Conservation (phyloP, 495 filamentous ascomycete genomes). For the Xylaria scruposa region DNA sequence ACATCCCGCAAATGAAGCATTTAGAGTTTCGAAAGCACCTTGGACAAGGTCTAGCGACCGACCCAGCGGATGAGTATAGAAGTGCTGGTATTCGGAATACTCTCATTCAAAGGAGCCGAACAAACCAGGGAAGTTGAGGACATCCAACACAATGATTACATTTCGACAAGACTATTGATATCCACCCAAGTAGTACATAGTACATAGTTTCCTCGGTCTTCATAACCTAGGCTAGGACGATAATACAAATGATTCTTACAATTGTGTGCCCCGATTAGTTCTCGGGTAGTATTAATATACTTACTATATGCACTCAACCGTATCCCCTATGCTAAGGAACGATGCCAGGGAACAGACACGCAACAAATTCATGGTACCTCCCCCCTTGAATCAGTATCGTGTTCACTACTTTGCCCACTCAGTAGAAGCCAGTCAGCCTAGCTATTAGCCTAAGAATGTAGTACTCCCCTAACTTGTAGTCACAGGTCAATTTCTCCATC, state of each 20-base stretch:
- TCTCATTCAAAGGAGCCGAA: not conserved
- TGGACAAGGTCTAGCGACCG: conserved; percentile 39
- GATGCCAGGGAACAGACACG: not conserved
- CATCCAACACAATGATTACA: not conserved
- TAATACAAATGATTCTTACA: not conserved
- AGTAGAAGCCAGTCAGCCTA: not conserved
- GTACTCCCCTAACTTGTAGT: not conserved
- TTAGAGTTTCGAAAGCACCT: conserved; percentile 32
- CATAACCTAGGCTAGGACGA: not conserved
- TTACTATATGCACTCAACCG: not conserved
- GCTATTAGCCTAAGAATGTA: not conserved
- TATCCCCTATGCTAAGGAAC: not conserved
- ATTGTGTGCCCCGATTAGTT: not conserved
- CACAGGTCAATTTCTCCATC: not conserved
- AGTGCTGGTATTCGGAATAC: not conserved
- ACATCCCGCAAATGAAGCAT: conserved; percentile 29
- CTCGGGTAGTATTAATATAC: not conserved
- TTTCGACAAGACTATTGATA: not conserved
- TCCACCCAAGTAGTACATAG: not conserved
- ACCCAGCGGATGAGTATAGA: conserved; percentile 33
- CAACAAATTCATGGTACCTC: not conserved
- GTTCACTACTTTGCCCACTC: not conserved
- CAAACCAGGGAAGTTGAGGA: not conserved
- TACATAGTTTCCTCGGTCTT: not conserved
- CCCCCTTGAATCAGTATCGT: not conserved